Evolutionary conservation across 73 alveolate genomes (phyloP).

Genomic region (Paraurostyla sp.): DNA sequence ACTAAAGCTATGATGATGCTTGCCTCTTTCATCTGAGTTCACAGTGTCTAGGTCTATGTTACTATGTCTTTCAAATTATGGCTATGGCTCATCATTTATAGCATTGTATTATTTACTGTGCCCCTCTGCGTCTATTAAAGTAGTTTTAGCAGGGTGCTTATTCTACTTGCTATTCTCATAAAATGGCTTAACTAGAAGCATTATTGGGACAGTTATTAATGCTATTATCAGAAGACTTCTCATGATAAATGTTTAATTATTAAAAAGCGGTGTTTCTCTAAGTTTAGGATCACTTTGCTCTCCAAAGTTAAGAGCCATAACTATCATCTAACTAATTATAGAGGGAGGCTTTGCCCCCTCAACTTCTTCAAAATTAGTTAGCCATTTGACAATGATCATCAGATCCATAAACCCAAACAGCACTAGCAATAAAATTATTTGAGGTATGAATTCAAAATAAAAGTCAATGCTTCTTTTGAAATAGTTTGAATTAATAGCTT

Average conservation of each 20-base stretch:
- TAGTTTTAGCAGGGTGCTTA: neutral
- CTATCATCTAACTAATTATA: conserved; percentile 84
- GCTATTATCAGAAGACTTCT: conserved; percentile 60
- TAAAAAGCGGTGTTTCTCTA: conserved; percentile 63
- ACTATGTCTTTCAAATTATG: conserved; percentile 12
- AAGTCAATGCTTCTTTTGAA: conserved; percentile 73
- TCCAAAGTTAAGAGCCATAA: conserved; percentile 84
- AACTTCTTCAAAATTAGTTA: conserved; percentile 71
- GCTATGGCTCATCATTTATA: conserved; percentile 62
- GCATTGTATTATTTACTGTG: conserved; percentile 47
- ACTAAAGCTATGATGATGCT: conserved; percentile 55
- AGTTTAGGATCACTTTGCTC: conserved; percentile 71
- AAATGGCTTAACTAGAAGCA: conserved; percentile 74
- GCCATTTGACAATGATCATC: conserved; percentile 93
- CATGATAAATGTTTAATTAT: conserved; percentile 16
- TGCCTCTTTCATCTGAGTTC: neutral
- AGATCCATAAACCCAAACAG: conserved; percentile 96
- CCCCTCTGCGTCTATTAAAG: conserved; percentile 14
- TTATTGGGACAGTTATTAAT: conserved; percentile 72
- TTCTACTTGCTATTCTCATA: neutral
- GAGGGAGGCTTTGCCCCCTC: conserved; percentile 87
- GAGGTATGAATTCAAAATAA: conserved; percentile 91
- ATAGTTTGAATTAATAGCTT: conserved; percentile 82
- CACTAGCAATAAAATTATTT: conserved; percentile 82
- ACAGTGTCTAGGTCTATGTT: no score